A percentile compares a stretch with the other conserved stretches of the same genome.
Evolutionary conservation across 2,329 filamentous ascomycete genomes (phyloP).

Genomic region (Penicillium concentricum): DNA sequence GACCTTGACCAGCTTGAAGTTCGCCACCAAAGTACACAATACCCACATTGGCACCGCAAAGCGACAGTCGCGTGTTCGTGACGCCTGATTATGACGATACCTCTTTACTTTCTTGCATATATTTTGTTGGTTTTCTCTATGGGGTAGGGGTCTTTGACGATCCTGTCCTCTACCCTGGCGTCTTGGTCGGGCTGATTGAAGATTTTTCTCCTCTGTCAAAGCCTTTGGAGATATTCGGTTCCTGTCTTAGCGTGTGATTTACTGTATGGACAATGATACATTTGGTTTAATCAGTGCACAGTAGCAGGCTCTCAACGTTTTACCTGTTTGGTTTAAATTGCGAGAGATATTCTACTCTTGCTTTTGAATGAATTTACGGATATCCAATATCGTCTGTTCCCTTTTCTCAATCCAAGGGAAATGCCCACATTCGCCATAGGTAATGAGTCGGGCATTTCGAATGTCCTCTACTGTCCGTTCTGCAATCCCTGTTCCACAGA

Average conservation of each 20-base stretch:
- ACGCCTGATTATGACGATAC: conserved; percentile 30
- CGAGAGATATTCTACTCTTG: not conserved
- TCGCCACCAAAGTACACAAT: conserved; percentile 87
- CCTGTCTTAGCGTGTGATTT: conserved; percentile 20
- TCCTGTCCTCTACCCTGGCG: conserved; percentile 31
- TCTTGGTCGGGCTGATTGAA: conserved; percentile 20
- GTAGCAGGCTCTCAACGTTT: conserved; percentile 4
- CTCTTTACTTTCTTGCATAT: conserved; percentile 24
- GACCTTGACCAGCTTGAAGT: conserved; percentile 90
- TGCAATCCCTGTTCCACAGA: conserved; percentile 21
- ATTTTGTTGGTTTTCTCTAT: conserved; percentile 11
- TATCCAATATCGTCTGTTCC: conserved; percentile 15
- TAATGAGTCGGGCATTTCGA: not conserved
- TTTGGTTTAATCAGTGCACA: conserved; percentile 19
- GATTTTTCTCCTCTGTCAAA: conserved; percentile 5
- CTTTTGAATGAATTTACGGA: conserved; percentile 13
- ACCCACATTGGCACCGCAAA: conserved; percentile 88
- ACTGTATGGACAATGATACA: conserved; percentile 15
- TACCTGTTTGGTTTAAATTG: not conserved
- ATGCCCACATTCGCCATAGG: conserved; percentile 25
- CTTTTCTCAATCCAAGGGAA: conserved; percentile 29
- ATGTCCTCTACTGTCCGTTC: conserved; percentile 15
- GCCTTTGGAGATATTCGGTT: conserved; percentile 4
- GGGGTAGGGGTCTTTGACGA: conserved; percentile 29
- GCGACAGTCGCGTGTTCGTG: conserved; percentile 39